Percentiles rank a stretch among this genome's conserved stretches.
Conservation (phyloP, 192 early-diverging fungal species). For the Coemansia sp. region DNA sequence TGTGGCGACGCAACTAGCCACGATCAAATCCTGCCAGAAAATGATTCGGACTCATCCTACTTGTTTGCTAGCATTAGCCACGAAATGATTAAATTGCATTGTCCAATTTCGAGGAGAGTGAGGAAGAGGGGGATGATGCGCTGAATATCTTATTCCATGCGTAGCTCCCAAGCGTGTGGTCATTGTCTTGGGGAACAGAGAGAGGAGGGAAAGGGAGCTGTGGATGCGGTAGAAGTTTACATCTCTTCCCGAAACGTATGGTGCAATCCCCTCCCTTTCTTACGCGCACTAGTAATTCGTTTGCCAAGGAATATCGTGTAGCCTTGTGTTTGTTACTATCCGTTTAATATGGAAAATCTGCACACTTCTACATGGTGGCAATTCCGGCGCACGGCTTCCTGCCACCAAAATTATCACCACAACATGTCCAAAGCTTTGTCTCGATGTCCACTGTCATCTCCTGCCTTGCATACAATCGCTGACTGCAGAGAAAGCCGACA, state of each 20-base stretch:
- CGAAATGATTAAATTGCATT: neutral
- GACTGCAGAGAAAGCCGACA: neutral
- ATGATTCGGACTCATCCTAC: too few relatives aligned
- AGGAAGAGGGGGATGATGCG: neutral
- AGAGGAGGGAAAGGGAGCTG: neutral
- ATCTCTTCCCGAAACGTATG: too few relatives aligned
- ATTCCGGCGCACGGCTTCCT: neutral
- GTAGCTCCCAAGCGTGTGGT: neutral
- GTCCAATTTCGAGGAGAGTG: neutral
- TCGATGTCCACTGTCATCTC: neutral
- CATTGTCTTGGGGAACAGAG: neutral
- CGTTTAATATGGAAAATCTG: too few relatives aligned
- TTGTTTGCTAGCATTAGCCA: too few relatives aligned
- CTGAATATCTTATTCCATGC: neutral
- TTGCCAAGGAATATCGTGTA: too few relatives aligned
- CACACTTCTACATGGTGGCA: neutral
- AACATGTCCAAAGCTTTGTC: neutral
- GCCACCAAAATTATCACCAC: neutral
- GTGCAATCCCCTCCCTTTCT: neutral
- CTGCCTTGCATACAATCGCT: neutral
- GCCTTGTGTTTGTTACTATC: too few relatives aligned
- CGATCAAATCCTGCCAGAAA: too few relatives aligned
- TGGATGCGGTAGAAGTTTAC: neutral
- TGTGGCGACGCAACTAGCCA: too few relatives aligned
- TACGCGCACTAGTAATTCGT: neutral